Percentiles rank a stretch among this genome's conserved stretches.
These are phyloP conservation scores for Colletotrichum chrysophilum DNA, from an alignment of 2,329 filamentous ascomycete genomes.

Conservation along the genomic window DNA sequence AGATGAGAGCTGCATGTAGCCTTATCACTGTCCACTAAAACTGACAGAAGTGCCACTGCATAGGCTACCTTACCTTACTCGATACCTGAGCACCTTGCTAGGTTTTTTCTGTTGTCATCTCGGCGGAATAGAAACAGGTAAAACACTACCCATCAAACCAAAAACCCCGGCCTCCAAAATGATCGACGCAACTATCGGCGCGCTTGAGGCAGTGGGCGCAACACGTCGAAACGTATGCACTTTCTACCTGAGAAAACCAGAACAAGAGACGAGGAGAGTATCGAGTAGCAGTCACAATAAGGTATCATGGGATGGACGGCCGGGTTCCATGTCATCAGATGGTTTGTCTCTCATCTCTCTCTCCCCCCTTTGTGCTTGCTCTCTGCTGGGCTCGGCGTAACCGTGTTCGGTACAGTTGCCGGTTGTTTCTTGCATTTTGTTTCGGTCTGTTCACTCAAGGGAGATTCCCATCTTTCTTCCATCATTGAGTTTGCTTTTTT, in stretches of 20 bases:
- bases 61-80: not conserved
- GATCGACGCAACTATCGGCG: not conserved
- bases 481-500: not conserved
- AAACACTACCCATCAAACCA: not conserved
- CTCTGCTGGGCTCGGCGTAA: not conserved
- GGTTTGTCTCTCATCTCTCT: not conserved
- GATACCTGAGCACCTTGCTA: not conserved
- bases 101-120: not conserved
- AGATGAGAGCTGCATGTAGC: not conserved
- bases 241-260: not conserved
- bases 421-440: not conserved
- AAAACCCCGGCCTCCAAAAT: not conserved
- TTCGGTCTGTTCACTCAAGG: not conserved
- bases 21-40: not conserved
- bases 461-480: not conserved
- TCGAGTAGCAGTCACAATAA: not conserved
- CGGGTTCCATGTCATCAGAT: not conserved
- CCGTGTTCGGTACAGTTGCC: not conserved
- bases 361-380: not conserved
- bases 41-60: not conserved
- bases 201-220: constrained; percentile 10
- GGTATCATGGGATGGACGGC: not conserved
- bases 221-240: constrained; percentile 7
- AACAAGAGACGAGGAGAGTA: not conserved
- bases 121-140: not conserved